phyloP scores from a whole-genome alignment of 352 stramenopile genomes.

The Globisporangium polare region DNA sequence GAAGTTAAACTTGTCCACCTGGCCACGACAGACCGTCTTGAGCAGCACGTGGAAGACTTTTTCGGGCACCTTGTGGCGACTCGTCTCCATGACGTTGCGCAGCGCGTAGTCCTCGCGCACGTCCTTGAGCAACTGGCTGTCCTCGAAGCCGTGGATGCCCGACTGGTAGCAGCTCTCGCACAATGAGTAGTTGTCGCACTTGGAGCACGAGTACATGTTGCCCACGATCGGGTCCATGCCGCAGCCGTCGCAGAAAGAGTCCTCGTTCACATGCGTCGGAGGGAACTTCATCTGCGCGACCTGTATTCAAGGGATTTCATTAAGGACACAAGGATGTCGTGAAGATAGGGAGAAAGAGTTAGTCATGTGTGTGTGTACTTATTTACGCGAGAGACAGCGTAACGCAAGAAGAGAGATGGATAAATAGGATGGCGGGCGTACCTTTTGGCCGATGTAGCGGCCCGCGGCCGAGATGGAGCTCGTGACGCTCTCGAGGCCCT shows the following conservation, averaged over 20 bases:
- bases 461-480: constrained; percentile 68
- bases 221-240: constrained; percentile 87
- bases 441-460: constrained; percentile 75
- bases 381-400: background rate
- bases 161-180: constrained; percentile 83
- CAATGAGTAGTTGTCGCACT: constrained; percentile 79
- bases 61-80: constrained; percentile 72
- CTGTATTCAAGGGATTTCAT: constrained; percentile 13
- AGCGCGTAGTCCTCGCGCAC: constrained; percentile 83
- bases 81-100: constrained; percentile 68
- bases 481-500: constrained; percentile 49
- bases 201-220: constrained; percentile 88
- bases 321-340: background rate
- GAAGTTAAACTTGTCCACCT: constrained; percentile 89
- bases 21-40: constrained; percentile 79
- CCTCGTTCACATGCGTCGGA: constrained; percentile 71
- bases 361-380: background rate
- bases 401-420: no score
- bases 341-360: background rate
- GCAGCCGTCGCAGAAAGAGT: constrained; percentile 89
- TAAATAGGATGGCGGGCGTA: constrained; percentile 7
- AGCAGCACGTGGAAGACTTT: constrained; percentile 81
- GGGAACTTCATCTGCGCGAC: constrained; percentile 77
- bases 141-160: constrained; percentile 81
- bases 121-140: constrained; percentile 68